phyloP scores from a whole-genome alignment of 306 rosid genomes.

The Lablab purpureus region DNA sequence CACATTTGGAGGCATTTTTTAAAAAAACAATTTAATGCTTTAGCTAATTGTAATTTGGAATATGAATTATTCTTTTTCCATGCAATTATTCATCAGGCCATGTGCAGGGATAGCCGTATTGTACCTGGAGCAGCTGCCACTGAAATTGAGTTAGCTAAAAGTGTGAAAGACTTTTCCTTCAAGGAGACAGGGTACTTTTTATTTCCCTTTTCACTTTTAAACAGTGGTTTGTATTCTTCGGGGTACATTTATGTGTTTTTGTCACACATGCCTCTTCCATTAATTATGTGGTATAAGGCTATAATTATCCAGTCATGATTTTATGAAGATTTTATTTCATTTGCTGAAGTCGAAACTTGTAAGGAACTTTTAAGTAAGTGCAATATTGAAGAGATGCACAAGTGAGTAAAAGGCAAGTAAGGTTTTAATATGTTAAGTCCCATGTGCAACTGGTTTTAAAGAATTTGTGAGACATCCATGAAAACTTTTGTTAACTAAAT shows the following conservation, averaged over 20 bases:
- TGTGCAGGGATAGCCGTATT: constrained; percentile 91
- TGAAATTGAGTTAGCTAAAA: constrained; percentile 88
- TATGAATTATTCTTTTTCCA: constrained; percentile 23
- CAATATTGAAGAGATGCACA: neutral
- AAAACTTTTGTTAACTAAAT: neutral
- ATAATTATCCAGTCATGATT: neutral
- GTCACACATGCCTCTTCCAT: neutral
- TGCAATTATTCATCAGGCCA: constrained; percentile 67
- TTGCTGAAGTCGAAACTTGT: neutral
- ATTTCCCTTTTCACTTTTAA: neutral
- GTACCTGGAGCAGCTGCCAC: constrained; percentile 98
- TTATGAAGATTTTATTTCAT: neutral
- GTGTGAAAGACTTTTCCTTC: constrained; percentile 87
- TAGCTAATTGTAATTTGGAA: neutral
- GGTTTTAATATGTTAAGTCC: neutral
- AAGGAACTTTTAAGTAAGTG: constrained; percentile 16
- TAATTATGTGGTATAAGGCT: neutral
- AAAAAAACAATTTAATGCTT: neutral
- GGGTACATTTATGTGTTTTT: neutral
- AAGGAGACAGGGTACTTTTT: constrained; percentile 83
- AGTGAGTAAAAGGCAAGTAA: neutral
- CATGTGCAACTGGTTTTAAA: neutral
- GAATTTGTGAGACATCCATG: neutral
- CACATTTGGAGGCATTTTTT: neutral
- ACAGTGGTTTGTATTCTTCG: neutral